These are phyloP conservation scores for Pholiota molesta DNA, from an alignment of 768 basidiomycete genomes.

Conservation along the genomic window DNA sequence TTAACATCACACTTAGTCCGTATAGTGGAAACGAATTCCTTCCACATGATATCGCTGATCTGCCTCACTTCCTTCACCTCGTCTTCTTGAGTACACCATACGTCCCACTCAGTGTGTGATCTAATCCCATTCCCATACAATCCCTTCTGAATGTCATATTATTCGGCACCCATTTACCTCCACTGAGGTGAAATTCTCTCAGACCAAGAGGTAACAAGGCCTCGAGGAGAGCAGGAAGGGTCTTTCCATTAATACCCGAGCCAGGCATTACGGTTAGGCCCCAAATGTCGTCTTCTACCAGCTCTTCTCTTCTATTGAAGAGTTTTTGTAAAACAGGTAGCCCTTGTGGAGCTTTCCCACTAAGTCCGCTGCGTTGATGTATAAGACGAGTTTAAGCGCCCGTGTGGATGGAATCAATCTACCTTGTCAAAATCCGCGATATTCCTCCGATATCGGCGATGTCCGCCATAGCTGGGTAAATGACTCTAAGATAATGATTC, in stretches of 20 bases:
- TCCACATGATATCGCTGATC: constrained; percentile 42
- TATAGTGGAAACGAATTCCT: constrained; percentile 21
- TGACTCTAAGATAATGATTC: background rate
- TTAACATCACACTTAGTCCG: background rate
- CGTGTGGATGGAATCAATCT: constrained; percentile 6
- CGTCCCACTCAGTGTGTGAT: constrained; percentile 59
- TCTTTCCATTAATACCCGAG: constrained; percentile 69
- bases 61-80: constrained; percentile 54
- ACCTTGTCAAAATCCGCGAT: constrained; percentile 83
- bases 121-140: constrained; percentile 70
- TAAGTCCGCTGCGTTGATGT: constrained; percentile 52
- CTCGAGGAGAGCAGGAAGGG: constrained; percentile 50
- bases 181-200: constrained; percentile 76
- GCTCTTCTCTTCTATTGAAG: constrained; percentile 36
- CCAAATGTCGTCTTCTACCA: constrained; percentile 41
- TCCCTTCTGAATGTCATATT: constrained; percentile 51
- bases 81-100: constrained; percentile 66
- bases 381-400: constrained; percentile 3
- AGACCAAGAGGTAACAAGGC: constrained; percentile 58
- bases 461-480: constrained; percentile 42
- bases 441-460: constrained; percentile 63
- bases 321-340: constrained; percentile 44
- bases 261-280: constrained; percentile 67
- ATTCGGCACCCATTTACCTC: constrained; percentile 63
- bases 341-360: constrained; percentile 42